Base-by-base conservation (phyloP, 352 stramenopile genomes). In the Phytophthora aleatoria region DNA sequence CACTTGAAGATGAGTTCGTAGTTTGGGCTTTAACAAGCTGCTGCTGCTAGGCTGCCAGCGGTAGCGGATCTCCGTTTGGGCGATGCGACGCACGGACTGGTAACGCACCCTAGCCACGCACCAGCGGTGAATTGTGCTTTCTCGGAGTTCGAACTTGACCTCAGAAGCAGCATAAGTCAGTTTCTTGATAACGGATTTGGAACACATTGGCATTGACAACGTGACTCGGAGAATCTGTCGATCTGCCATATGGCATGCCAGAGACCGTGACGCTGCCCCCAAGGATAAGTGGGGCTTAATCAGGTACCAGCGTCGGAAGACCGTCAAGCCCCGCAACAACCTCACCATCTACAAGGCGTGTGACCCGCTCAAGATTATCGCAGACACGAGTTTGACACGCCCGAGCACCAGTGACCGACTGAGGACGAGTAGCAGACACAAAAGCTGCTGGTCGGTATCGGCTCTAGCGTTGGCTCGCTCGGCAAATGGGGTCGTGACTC, bases 401-500 rank as follows among this genome's bases (percentile, higher is more conserved):
- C 57, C 12, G 66, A 78, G 50, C 62, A 71, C 41, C 64, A 65
- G 28, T 38, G 71, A 33, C 33, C 89, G 51, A 55, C 66, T 26
- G 55, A 57, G 2, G 65, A 81, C 7, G 61, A 76, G 33, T 88
- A 76, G 76, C 69, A 74, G 45, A 48, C 72, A 16, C 73, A 79
- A 33, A 77, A 74, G 66, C 59, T 90, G 52, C 63, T 90, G 27
- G 64, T 82, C 20, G 71, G 59, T 2, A 47, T 78, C 16, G 82
- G 77, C 24, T 67, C 76, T 45, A 64, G 88, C 31, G 50, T 73
- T 33, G 79, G 79, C 2, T 76, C 77, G 38, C 72, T 91, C 8
- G 79, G 87, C 61, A 81, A 92, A 83, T 57, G 79, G 82, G 12
- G 52, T 82, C 28, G 39, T 77, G 9, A 77, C 79, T 8, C 68